phyloP scores from a whole-genome alignment of 495 filamentous ascomycete species.

The Hypomontagnella monticulosa region DNA sequence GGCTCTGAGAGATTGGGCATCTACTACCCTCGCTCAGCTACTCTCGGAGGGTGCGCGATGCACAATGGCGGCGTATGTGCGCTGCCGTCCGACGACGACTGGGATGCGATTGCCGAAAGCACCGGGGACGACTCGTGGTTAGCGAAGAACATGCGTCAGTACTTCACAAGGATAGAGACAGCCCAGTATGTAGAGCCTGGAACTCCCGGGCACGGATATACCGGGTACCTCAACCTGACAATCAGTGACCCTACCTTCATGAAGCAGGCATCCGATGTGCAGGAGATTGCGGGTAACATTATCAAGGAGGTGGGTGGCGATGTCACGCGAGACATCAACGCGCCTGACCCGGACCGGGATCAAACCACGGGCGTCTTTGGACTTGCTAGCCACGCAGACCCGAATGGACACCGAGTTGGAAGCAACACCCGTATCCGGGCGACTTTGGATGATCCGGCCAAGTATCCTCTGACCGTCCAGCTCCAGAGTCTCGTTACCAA shows the following conservation, averaged over 20 bases:
- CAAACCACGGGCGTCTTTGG: conserved; percentile 55
- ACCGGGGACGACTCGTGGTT: conserved; percentile 58
- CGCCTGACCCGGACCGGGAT: conserved; percentile 48
- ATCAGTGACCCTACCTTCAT: conserved; percentile 47
- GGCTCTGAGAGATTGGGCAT: conserved; percentile 56
- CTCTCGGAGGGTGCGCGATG: conserved; percentile 61
- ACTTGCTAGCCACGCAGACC: conserved; percentile 53
- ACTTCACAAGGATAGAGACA: conserved; percentile 55
- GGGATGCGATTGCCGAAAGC: conserved; percentile 55
- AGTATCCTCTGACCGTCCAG: conserved; percentile 57
- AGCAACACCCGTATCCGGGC: conserved; percentile 57
- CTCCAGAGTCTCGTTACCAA: conserved; percentile 59
- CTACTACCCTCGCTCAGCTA: conserved; percentile 59
- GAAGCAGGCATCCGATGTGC: conserved; percentile 38
- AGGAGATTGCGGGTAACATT: conserved; percentile 45
- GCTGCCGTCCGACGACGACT: conserved; percentile 56
- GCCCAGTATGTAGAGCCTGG: conserved; percentile 52
- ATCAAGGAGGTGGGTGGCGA: conserved; percentile 50
- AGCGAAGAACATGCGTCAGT: conserved; percentile 57
- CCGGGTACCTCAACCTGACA: conserved; percentile 55
- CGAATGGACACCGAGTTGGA: conserved; percentile 51
- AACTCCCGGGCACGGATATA: conserved; percentile 56
- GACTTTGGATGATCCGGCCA: conserved; percentile 55
- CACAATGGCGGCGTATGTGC: conserved; percentile 58
- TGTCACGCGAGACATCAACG: conserved; percentile 53